Evolutionary conservation across 208 protist genomes (phyloP), one percentile per base, ranked within the genome.

Genomic region (Acanthamoeba healyi): DNA sequence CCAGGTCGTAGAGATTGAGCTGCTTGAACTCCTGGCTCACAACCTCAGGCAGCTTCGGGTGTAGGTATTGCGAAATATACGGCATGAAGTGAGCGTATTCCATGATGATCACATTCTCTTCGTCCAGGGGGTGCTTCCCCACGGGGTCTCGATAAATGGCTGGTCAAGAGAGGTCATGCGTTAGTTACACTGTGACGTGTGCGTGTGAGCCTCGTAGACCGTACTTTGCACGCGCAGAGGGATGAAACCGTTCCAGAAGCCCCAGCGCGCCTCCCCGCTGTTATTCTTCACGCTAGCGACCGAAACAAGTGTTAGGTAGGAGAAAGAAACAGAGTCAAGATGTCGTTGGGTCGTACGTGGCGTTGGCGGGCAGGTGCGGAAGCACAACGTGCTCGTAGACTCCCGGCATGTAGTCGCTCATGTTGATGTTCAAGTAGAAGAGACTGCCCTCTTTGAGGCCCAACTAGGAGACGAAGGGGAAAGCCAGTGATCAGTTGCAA

Each of bases 51-150:
- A 77, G 38, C 22, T 79, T 40, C 26, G 87, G 87, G 26, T 77
- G 87, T 12, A 92, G 32, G 42, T 92, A 9, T 7, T 77, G 32
- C 15, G 61, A n/a, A 3, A 92, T 3, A 9, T 67, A 34, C 12
- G 32, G 40, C 24, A 92, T 0, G n/a, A 92, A 44, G 29, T 67
- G 15, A 14, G 26, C 46, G 36, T 92, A 92, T 26, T 92, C 87
- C 87, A 92, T 92, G 15, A 92, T 92, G 24, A 92, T 77, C 34
- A 56, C 40, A 34, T 92, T 92, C 29, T 67, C 61, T 29, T 92
- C 51, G 38, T 58, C 46, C 32, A 89, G 44, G 46, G 51, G 46
- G 34, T 89, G 81, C 81, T 89, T 89, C 17, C 81, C 81, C 6
- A 65, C 38, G 19, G 70, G 70, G 38, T 81, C 70, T 14, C 38